phyloP scores from a whole-genome alignment of 176 grass and related monocot genomes.

The Zizania latifolia region DNA sequence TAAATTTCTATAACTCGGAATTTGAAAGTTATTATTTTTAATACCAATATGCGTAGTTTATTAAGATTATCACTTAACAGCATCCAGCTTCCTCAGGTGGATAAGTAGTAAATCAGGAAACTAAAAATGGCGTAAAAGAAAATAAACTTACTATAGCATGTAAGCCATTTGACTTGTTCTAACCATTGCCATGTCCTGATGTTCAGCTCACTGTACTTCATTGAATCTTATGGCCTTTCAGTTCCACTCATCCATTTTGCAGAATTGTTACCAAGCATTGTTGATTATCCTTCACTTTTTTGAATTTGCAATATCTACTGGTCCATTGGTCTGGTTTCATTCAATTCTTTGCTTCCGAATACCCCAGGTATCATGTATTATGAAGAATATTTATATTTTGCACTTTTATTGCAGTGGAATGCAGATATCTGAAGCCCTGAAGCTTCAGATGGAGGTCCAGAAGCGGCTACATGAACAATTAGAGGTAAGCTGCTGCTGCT shows the following conservation, averaged over 20 bases:
- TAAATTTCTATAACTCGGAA: neutral
- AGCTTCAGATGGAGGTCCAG: constrained; percentile 31
- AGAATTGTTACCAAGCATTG: neutral
- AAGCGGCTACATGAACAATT: constrained; percentile 38
- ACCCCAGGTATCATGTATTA: neutral
- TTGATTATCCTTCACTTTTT: neutral
- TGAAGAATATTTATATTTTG: neutral
- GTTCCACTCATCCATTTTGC: neutral
- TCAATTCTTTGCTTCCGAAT: constrained; percentile 14
- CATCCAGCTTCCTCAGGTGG: neutral
- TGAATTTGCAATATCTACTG: neutral
- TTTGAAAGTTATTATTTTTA: neutral
- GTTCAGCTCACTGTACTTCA: neutral
- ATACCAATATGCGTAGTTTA: neutral
- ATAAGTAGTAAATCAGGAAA: neutral
- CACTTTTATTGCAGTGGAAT: constrained; percentile 14
- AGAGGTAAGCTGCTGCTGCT: neutral
- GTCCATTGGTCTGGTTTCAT: neutral
- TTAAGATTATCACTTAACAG: neutral
- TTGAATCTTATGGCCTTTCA: neutral
- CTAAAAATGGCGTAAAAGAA: neutral
- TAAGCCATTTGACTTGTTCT: neutral
- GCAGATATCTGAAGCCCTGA: constrained; percentile 41
- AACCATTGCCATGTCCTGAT: neutral
- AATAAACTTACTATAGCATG: neutral